Conservation (phyloP, 495 filamentous ascomycete species). For the Lasiosphaeriaceae sp. region DNA sequence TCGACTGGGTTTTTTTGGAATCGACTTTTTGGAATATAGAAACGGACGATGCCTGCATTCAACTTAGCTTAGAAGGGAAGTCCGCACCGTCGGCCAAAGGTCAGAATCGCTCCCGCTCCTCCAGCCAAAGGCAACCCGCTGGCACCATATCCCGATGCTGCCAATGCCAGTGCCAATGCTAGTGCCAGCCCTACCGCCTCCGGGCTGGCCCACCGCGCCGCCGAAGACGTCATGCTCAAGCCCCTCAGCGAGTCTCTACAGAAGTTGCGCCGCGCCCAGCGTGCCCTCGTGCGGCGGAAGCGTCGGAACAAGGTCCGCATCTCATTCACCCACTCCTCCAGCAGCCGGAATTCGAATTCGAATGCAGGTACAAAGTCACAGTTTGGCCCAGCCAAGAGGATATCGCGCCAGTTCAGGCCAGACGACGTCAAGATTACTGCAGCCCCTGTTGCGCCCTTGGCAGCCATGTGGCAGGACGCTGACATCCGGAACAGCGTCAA, state of each 20-base stretch:
- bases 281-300: conserved; percentile 16
- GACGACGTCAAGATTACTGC: not conserved
- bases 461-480: conserved; percentile 1
- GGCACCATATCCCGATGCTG: conserved; percentile 18
- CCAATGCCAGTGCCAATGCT: too few relatives aligned
- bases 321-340: conserved; percentile 19
- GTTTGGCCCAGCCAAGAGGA: conserved; percentile 2
- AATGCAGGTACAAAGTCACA: too few relatives aligned
- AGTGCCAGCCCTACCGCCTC: conserved; percentile 16
- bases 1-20: conserved; percentile 10
- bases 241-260: conserved; percentile 29
- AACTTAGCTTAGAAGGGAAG: conserved; percentile 49
- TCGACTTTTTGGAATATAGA: conserved; percentile 36
- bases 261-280: conserved; percentile 27
- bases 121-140: not conserved
- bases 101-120: conserved; percentile 22
- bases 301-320: conserved; percentile 22
- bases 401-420: conserved; percentile 5
- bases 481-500: conserved; percentile 1
- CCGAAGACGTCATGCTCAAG: conserved; percentile 31
- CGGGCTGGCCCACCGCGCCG: conserved; percentile 29
- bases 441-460: not conserved
- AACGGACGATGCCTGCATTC: conserved; percentile 42
- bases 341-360: conserved; percentile 7
- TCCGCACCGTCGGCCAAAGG: conserved; percentile 39